Evolutionary conservation across 805 yeast genomes (phyloP), one percentile per base, ranked within the genome.

Genomic region (Metschnikowia shivogae): DNA sequence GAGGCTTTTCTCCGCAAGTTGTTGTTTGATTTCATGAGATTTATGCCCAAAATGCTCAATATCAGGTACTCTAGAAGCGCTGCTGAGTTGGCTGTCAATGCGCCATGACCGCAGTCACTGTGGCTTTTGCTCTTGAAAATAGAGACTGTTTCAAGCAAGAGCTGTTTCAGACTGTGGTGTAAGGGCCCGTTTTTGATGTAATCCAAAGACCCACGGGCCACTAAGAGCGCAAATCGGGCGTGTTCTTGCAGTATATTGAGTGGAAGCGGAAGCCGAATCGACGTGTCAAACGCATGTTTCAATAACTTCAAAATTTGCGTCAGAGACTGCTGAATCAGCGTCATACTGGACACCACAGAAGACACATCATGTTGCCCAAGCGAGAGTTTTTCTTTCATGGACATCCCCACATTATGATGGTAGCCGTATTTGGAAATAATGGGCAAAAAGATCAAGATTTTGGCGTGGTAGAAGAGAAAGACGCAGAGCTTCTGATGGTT

Each of bases 101-200:
- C 36, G 33, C 81, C 73, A 0, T 89, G 89, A 1, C 88, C 81
- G 22, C 80, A 62, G 14, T 77, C 81, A 37, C 73, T 64, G 17
- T 63, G 65, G 37, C 80, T 74, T 54, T 81, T 86, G 11, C 60
- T 54, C 52, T 70, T 77, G 46, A 84, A 64, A 39, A 75, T 78
- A 19, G 69, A 64, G 2, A 83, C 62, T 2, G 81, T 71, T 27
- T 68, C 75, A 17, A 70, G 62, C 38, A 89, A 63, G 39, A 86
- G 65, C 29, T 64, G 72, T 52, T 80, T 84, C 58, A 83, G 80
- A 42, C 82, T 89, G 57, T 80, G 86, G 58, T 83, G 81, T 44
- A 89, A 64, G 1, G 92, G 82, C 0, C 96, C 96, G 32, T 89
- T 89, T 59, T 87, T 80, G 2, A 87, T 81, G 59, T 86, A 88